Conservation (phyloP, 129 eudicot species). For the Flaveria brownii region DNA sequence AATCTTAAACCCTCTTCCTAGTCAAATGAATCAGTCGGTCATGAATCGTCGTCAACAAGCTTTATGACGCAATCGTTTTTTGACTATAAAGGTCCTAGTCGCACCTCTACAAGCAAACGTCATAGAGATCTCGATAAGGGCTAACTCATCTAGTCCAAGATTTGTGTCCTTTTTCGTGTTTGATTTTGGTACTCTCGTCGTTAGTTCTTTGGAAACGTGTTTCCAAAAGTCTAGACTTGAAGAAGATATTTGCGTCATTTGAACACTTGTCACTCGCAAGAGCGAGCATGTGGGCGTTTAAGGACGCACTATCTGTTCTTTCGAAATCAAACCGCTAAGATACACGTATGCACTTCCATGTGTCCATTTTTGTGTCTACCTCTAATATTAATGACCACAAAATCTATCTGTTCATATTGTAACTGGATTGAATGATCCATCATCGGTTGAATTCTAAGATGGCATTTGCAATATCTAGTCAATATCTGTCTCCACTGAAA, state of each 20-base stretch:
- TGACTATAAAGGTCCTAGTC: constrained; percentile 14
- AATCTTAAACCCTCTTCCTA: background rate
- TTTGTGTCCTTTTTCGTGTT: constrained; percentile 15
- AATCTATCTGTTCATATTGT: constrained; percentile 2
- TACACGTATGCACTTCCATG: constrained; percentile 6
- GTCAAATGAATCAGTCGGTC: constrained; percentile 20
- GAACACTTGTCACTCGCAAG: constrained; percentile 30
- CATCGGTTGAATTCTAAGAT: constrained; percentile 6
- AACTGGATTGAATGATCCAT: constrained; percentile 8
- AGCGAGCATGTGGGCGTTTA: constrained; percentile 20
- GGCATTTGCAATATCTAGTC: background rate
- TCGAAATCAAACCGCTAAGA: constrained; percentile 24
- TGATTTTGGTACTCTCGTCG: background rate
- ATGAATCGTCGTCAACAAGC: constrained; percentile 6
- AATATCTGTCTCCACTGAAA: background rate
- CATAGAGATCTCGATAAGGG: constrained; percentile 2
- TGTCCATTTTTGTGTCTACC: constrained; percentile 3
- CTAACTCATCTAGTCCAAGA: constrained; percentile 14
- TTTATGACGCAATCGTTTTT: constrained; percentile 19
- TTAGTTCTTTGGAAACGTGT: background rate
- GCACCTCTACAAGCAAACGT: constrained; percentile 23
- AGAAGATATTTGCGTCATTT: constrained; percentile 3
- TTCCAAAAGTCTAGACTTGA: constrained; percentile 17
- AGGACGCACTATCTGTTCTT: background rate
- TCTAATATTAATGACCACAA: background rate